Percentiles rank a stretch among this genome's conserved stretches.
Evolutionary conservation across 2,329 filamentous ascomycete species (phyloP).

Genomic region (Ophiocordyceps sinensis): DNA sequence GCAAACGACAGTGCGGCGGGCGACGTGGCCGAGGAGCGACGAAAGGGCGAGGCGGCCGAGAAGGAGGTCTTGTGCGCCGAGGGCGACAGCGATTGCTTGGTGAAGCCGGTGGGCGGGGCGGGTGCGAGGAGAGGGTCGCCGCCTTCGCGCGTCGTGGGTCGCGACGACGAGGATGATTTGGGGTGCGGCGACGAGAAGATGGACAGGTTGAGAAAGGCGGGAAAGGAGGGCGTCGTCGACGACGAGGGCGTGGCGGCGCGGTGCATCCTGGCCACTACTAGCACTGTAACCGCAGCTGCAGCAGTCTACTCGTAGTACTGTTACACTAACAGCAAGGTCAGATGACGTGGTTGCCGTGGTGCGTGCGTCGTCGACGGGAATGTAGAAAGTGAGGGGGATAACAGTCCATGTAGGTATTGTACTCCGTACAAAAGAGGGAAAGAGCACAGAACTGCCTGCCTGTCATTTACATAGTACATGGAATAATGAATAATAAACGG

Average conservation of each 20-base stretch:
- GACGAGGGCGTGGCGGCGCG: slow-evolving; percentile 2
- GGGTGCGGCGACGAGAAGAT: slow-evolving; percentile 14
- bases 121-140: slow-evolving; percentile 2
- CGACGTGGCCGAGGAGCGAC: slow-evolving; percentile 20
- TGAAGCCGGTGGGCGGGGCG: slow-evolving; percentile 22
- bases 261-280: background rate
- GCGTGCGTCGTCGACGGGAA: too few species aligned
- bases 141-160: slow-evolving; percentile 22
- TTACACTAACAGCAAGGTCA: too few species aligned
- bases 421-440: too few species aligned
- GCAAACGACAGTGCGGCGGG: slow-evolving; percentile 20
- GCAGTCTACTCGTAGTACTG: too few species aligned
- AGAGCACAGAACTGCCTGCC: too few species aligned
- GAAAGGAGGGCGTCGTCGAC: slow-evolving; percentile 19
- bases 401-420: too few species aligned
- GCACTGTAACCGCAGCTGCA: background rate
- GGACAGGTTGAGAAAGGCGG: slow-evolving; percentile 21
- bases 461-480: too few species aligned
- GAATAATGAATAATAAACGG: too few species aligned
- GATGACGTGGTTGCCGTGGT: too few species aligned
- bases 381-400: too few species aligned
- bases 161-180: slow-evolving; percentile 12
- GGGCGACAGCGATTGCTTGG: slow-evolving; percentile 17
- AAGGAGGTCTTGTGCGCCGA: slow-evolving; percentile 23
- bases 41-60: slow-evolving; percentile 19